A percentile compares a stretch with the other conserved stretches of the same genome.
Evolutionary conservation across 441 rosid species (phyloP).

Genomic region (Syzygium syzygioides): DNA sequence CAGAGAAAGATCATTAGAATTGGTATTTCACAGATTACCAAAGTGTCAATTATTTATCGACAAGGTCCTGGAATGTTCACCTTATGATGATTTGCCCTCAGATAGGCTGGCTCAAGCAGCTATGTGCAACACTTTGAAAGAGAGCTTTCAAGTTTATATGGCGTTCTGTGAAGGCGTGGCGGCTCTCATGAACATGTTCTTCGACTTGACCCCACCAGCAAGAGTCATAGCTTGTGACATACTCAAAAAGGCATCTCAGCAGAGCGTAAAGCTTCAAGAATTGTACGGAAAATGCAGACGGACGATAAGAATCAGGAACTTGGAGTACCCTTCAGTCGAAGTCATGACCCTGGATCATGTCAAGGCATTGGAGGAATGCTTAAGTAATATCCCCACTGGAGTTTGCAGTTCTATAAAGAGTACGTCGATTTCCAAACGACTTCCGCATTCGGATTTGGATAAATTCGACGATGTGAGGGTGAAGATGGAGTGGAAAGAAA

Average conservation of each 20-base stretch:
- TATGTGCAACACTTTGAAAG: constrained; percentile 58
- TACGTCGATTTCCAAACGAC: not conserved
- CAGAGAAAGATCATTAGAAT: constrained; percentile 38
- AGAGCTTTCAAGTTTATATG: constrained; percentile 74
- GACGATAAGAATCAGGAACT: constrained; percentile 32
- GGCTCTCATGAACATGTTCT: constrained; percentile 43
- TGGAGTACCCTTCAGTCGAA: constrained; percentile 62
- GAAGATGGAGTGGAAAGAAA: not conserved
- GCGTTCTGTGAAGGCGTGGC: constrained; percentile 44
- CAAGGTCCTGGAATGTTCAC: constrained; percentile 50
- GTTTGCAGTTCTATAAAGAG: not conserved
- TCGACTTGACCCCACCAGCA: constrained; percentile 55
- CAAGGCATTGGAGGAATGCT: constrained; percentile 45
- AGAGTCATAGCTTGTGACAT: constrained; percentile 56
- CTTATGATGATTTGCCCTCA: constrained; percentile 12
- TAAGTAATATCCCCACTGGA: constrained; percentile 6
- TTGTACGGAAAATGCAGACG: constrained; percentile 50
- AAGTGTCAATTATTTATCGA: constrained; percentile 57
- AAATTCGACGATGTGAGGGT: constrained; percentile 17
- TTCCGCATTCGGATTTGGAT: constrained; percentile 7
- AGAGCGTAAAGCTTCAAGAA: constrained; percentile 37
- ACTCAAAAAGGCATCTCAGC: constrained; percentile 51
- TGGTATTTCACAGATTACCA: constrained; percentile 52
- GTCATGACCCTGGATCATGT: constrained; percentile 51
- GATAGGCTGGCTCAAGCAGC: constrained; percentile 49